Evolutionary conservation across 176 grass and related monocot species (phyloP).

Genomic region (Carex littledalei): DNA sequence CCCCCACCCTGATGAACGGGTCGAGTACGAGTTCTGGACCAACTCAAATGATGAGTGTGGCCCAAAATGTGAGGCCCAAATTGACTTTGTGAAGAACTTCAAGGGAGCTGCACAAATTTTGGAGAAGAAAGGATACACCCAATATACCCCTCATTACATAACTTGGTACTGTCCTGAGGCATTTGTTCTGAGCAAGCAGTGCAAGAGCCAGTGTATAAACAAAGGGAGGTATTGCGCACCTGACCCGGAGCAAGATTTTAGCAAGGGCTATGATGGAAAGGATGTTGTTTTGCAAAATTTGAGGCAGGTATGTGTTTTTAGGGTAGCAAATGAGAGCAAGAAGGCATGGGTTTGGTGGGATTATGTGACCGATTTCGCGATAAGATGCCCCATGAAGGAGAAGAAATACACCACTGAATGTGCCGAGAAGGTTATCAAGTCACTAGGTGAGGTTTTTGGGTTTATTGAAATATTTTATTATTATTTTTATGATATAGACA

Average conservation of each 20-base stretch:
- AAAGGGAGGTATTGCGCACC: slow-evolving; percentile 69
- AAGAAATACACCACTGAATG: slow-evolving; percentile 92
- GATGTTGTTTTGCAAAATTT: slow-evolving; percentile 89
- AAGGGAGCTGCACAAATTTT: slow-evolving; percentile 75
- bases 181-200: slow-evolving; percentile 62
- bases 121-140: slow-evolving; percentile 78
- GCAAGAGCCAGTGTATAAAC: slow-evolving; percentile 80
- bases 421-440: slow-evolving; percentile 71
- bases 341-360: slow-evolving; percentile 95
- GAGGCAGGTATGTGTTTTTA: slow-evolving; percentile 69
- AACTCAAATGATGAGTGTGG: slow-evolving; percentile 94
- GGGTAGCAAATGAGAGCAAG: slow-evolving; percentile 59
- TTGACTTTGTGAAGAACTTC: slow-evolving; percentile 82
- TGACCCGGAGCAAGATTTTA: slow-evolving; percentile 88
- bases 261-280: slow-evolving; percentile 92
- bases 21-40: slow-evolving; percentile 90
- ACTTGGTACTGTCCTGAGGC: slow-evolving; percentile 81
- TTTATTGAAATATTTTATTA: neutral
- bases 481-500: no score
- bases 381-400: slow-evolving; percentile 80
- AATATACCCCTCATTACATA: slow-evolving; percentile 85
- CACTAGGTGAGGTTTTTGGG: slow-evolving; percentile 53
- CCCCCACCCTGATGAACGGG: slow-evolving; percentile 71
- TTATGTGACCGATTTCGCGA: slow-evolving; percentile 82
- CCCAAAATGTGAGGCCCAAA: slow-evolving; percentile 77